Base-by-base conservation (phyloP, 2,329 filamentous ascomycete species). In the Sarocladiaceae sp. region DNA sequence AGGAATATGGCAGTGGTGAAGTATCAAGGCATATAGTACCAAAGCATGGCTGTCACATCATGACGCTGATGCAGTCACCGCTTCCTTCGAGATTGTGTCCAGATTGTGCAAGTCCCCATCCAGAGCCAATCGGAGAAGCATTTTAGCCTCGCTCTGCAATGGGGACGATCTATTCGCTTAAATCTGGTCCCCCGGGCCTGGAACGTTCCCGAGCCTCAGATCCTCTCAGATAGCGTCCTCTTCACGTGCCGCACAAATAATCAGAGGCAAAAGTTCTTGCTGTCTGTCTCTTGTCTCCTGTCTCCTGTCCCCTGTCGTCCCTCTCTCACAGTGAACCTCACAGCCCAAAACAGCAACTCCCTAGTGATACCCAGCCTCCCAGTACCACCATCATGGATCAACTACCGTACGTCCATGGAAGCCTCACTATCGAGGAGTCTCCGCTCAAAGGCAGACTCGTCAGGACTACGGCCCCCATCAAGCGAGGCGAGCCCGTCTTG, bases 391-490 rank as follows among this genome's bases (percentile, higher is more conserved):
- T 4, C 10, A 41, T 41, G 37, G 37, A 41, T 9, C 24, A 27
- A 18, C n/a, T 47, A 33, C 47, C 43, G 10, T 45, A 26, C 16
- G 40, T 49, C 34, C 45, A 49, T 33, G 37, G 41, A 19, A 16
- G 34, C 12, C 35, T 50, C 3, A 20, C 40, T 6, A 33, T 46
- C 20, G 18, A 31, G 3, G 23, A 21, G 6, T 42, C 32, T n/a
- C 18, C 46, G 6, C 29, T 19, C 3, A 50, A 50, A 33, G 48
- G 48, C 2, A 43, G 48, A 16, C 33, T 46, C 10, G 44, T 50
- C 4, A 32, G 6, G 12, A 35, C 44, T 9, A 44, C 44, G n/a
- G 24, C 12, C 6, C 13, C 41, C 3, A 44, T 50, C 26, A 33
- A 45, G 23, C n/a, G 37, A 10, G 40, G 42, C 24, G 34, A 46